Evolutionary conservation across 225 moss, liverwort and hornwort genomes (phyloP), one percentile per base, ranked within the genome.

Genomic region (Physcomitrium patens): DNA sequence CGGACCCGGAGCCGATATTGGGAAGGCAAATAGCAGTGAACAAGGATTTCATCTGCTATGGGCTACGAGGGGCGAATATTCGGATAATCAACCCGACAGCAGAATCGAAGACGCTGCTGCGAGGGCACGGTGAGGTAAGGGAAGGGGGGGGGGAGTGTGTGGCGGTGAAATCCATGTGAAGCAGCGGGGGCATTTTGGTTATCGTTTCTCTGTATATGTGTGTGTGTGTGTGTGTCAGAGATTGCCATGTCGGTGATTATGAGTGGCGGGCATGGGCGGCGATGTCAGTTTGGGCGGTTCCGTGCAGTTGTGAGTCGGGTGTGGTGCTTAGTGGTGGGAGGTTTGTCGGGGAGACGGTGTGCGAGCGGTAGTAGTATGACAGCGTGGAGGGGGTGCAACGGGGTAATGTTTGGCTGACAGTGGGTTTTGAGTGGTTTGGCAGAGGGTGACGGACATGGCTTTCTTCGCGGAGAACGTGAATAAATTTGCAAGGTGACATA

Each of bases 1-100:
- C 96, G 19, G 96, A 97, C 57, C 94, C 94, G 51, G 82, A 82
- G 47, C 84, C 92, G 79, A 90, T 97, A 22, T 68, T 97, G 58
- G 96, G 96, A 65, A 84, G 92, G 68, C 96, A 97, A 80, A 97
- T 97, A 76, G 96, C 96, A 14, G 96, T 97, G 54, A 97, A 97
- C 70, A 80, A 72, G 78, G 86, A 86, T 52, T 97, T 92, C 54
- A 94, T 97, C 71, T 94, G 96, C 81, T 97, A 97, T 67, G 96
- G 96, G 18, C 75, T 97, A 69, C 86, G 85, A 72, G 85, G 83
- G 62, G 92, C 88, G 64, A 72, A 87, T 13, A 97, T 97, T 73
- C 92, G 96, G 54, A 90, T 97, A 56, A 77, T 97, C 67, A 94
- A 92, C 31, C 80, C 85, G 65, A 91, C 93, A 68, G 94, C 91